Evolutionary conservation across 345 rosid species (phyloP), one percentile per base, ranked within the genome.

Genomic region (Cardamine resedifolia): DNA sequence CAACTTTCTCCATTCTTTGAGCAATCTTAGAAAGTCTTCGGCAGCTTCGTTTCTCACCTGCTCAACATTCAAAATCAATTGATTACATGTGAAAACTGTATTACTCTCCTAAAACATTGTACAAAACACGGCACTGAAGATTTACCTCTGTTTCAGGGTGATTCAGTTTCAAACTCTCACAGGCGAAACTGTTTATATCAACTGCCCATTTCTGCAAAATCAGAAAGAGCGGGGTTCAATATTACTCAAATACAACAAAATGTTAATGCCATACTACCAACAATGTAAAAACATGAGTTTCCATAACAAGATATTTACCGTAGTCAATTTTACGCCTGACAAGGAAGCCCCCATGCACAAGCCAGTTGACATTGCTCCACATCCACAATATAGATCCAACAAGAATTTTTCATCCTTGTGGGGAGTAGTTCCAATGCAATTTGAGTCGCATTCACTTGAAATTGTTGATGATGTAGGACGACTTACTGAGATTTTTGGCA

Each of bases 301-400:
- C 57, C 18, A 39, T 44, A 33, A 60, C 27, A 53, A 58, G 14
- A 68, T 41, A 39, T 28, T 66, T 73, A 82, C 81, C 9, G 78
- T 74, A 9, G 70, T 64, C 53, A 84, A 28, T 49, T 80, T 80
- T 9, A 73, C 34, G 28, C 84, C 77, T 33, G 82, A 76, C 2
- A 84, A n/a, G 24, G 80, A 48, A 21, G 85, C 76, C 5, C 84
- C 87, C 50, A 76, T 73, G 74, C 78, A 77, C 5, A 84, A 47
- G 7, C 87, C 81, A 41, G 87, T 80, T 3, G 87, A 84, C 87
- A 84, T 82, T 7, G 78, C 87, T 18, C 82, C 82, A 49, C 85
- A 84, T 0, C 87, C 85, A 24, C 76, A 63, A 34, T 84, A 84
- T 3, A 84, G 36, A 61, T 84, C 84, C 51, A 84, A 33, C 19